These are phyloP conservation scores for Trichoderma endophyticum DNA, from an alignment of 2,329 filamentous ascomycete genomes.

Conservation along the genomic window DNA sequence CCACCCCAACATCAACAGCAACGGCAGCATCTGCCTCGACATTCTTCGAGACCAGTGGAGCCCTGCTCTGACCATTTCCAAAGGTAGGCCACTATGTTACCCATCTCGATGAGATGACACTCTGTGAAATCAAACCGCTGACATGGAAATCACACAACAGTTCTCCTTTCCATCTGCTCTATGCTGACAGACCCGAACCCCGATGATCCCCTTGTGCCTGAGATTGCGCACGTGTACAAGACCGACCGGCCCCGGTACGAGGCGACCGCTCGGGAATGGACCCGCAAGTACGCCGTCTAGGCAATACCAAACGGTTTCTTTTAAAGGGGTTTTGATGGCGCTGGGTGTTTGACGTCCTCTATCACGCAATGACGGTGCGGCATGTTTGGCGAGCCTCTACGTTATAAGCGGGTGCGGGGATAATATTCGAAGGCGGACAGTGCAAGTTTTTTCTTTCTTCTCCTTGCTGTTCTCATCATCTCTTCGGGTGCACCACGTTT, in stretches of 20 bases:
- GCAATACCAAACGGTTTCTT: slow-evolving; percentile 21
- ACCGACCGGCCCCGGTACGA: slow-evolving; percentile 95
- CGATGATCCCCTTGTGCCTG: slow-evolving; percentile 95
- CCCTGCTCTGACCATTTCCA: slow-evolving; percentile 95
- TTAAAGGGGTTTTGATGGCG: slow-evolving; percentile 21
- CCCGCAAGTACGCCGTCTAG: slow-evolving; percentile 96
- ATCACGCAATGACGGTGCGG: slow-evolving; percentile 11
- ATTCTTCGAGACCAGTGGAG: slow-evolving; percentile 99
- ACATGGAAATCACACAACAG: slow-evolving; percentile 44
- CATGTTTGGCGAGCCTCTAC: slow-evolving; percentile 22
- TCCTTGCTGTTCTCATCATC: slow-evolving; percentile 6
- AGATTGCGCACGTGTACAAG: slow-evolving; percentile 99
- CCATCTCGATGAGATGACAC: neutral
- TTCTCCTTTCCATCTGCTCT: slow-evolving; percentile 97
- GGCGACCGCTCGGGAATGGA: slow-evolving; percentile 96
- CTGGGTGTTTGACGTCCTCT: slow-evolving; percentile 28
- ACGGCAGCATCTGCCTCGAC: slow-evolving; percentile 98
- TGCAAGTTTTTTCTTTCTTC: neutral
- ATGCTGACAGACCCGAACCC: slow-evolving; percentile 99
- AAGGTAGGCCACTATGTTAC: slow-evolving; percentile 61
- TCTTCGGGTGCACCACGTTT: slow-evolving; percentile 22
- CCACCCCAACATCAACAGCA: slow-evolving; percentile 99
- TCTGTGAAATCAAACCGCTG: slow-evolving; percentile 5
- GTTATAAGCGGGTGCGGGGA: slow-evolving; percentile 21
- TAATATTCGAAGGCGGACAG: neutral